phyloP scores from a whole-genome alignment of 1,284 basidiomycete genomes.

The Trichosporon asahii region DNA sequence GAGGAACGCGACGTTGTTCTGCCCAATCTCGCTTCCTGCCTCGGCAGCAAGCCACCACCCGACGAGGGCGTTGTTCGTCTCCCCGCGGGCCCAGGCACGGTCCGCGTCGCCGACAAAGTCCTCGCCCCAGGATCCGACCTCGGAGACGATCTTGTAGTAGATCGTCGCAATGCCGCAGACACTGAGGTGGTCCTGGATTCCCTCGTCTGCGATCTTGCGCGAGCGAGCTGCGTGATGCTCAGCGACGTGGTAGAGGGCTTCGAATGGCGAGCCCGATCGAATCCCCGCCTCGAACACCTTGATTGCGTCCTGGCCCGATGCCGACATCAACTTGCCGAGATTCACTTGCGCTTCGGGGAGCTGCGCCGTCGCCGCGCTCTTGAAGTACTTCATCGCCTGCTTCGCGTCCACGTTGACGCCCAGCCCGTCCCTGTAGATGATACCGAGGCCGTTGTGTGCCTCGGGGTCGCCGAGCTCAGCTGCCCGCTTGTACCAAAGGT shows the following conservation, averaged over 20 bases:
- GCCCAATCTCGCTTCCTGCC: constrained; percentile 83
- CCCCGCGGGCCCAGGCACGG: constrained; percentile 68
- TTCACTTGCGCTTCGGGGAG: constrained; percentile 88
- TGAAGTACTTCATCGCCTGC: constrained; percentile 65
- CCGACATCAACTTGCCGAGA: constrained; percentile 72
- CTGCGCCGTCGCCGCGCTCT: constrained; percentile 75
- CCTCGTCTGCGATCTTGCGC: constrained; percentile 30
- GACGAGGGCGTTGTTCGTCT: constrained; percentile 61
- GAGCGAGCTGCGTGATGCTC: constrained; percentile 67
- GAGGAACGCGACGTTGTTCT: constrained; percentile 92
- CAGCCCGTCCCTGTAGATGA: constrained; percentile 87
- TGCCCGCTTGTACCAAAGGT: constrained; percentile 91
- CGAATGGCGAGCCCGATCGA: constrained; percentile 79
- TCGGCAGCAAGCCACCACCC: constrained; percentile 94
- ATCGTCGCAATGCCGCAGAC: constrained; percentile 78
- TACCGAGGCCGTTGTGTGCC: constrained; percentile 81
- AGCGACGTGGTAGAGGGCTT: constrained; percentile 87
- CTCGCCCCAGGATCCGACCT: constrained; percentile 82
- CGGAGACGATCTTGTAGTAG: constrained; percentile 79
- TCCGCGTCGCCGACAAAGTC: constrained; percentile 81
- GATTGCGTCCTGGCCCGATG: constrained; percentile 56
- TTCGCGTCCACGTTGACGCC: constrained; percentile 58
- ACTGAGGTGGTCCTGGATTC: constrained; percentile 38
- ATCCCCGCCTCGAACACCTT: constrained; percentile 77
- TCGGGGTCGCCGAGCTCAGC: constrained; percentile 75